Percentiles rank a stretch among this genome's conserved stretches.
Conservation (phyloP, 2,329 filamentous ascomycete genomes). For the Paracamarosporium sp. region DNA sequence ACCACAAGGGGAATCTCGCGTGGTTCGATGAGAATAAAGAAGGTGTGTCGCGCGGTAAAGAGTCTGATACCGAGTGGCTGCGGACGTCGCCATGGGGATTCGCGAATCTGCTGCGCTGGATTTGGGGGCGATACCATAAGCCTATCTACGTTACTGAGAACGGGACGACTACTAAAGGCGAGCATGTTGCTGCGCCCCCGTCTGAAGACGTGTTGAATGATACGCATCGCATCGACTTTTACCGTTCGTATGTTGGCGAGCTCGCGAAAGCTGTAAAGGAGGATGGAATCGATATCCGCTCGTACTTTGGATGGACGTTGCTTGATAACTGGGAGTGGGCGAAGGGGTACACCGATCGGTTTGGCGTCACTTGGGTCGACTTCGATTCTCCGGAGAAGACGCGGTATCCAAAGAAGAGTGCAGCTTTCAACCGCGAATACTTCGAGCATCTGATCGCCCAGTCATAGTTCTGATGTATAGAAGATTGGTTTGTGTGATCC, state of each 20-base stretch:
- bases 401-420: slow-evolving; percentile 43
- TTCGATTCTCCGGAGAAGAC: slow-evolving; percentile 41
- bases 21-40: slow-evolving; percentile 33
- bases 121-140: slow-evolving; percentile 49
- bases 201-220: slow-evolving; percentile 39
- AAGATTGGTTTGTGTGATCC: neutral
- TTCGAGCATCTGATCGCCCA: slow-evolving; percentile 10
- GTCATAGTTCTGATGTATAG: neutral
- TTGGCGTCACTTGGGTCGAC: slow-evolving; percentile 52
- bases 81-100: slow-evolving; percentile 45
- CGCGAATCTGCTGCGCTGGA: slow-evolving; percentile 48
- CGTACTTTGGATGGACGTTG: slow-evolving; percentile 53
- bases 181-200: slow-evolving; percentile 35
- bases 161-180: slow-evolving; percentile 43
- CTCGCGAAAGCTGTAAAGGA: slow-evolving; percentile 46
- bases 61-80: slow-evolving; percentile 51
- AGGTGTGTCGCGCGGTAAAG: slow-evolving; percentile 40
- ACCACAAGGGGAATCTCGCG: neutral
- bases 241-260: slow-evolving; percentile 47
- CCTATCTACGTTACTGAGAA: slow-evolving; percentile 55
- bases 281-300: slow-evolving; percentile 47
- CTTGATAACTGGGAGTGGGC: slow-evolving; percentile 55
- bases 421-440: slow-evolving; percentile 17
- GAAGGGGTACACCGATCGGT: slow-evolving; percentile 50
- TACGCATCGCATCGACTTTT: slow-evolving; percentile 49